Evolutionary conservation across 768 basidiomycete genomes (phyloP).

Genomic region (Naematelia encephala): DNA sequence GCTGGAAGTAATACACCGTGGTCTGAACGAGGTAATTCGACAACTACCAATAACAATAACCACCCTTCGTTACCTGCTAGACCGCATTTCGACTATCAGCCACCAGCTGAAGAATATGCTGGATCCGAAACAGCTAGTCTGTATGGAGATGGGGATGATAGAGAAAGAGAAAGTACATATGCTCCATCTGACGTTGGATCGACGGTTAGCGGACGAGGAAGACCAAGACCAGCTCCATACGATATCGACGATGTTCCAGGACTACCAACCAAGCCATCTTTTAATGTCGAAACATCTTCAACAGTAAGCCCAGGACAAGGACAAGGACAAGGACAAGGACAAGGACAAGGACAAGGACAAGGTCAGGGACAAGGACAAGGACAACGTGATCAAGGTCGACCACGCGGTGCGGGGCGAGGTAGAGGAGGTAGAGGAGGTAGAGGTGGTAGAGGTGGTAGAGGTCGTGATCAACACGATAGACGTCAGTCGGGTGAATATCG

Average conservation of each 20-base stretch:
- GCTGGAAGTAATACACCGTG: not conserved
- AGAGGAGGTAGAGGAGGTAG: slow-evolving; percentile 9
- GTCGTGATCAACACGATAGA: slow-evolving; percentile 10
- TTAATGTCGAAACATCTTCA: not conserved
- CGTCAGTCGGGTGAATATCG: slow-evolving; percentile 1
- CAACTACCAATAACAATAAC: not conserved
- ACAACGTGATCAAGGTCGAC: not conserved
- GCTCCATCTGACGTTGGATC: slow-evolving; percentile 23
- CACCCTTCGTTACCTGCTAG: slow-evolving; percentile 24
- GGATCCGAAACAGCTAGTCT: slow-evolving; percentile 14
- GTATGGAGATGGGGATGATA: slow-evolving; percentile 19
- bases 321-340: slow-evolving; percentile 7
- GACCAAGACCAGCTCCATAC: slow-evolving; percentile 39
- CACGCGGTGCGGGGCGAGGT: slow-evolving; percentile 2
- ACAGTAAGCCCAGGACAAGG: not conserved
- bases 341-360: not conserved
- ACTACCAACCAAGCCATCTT: not conserved
- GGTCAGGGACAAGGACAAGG: not conserved
- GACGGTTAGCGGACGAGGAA: slow-evolving; percentile 15
- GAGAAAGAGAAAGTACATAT: slow-evolving; percentile 6
- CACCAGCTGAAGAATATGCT: slow-evolving; percentile 15
- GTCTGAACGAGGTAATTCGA: not conserved
- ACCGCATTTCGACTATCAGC: slow-evolving; percentile 46
- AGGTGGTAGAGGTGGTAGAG: slow-evolving; percentile 16
- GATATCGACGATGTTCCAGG: slow-evolving; percentile 22